Conservation (phyloP, 2,329 filamentous ascomycete genomes). For the Fusarium miscanthi region DNA sequence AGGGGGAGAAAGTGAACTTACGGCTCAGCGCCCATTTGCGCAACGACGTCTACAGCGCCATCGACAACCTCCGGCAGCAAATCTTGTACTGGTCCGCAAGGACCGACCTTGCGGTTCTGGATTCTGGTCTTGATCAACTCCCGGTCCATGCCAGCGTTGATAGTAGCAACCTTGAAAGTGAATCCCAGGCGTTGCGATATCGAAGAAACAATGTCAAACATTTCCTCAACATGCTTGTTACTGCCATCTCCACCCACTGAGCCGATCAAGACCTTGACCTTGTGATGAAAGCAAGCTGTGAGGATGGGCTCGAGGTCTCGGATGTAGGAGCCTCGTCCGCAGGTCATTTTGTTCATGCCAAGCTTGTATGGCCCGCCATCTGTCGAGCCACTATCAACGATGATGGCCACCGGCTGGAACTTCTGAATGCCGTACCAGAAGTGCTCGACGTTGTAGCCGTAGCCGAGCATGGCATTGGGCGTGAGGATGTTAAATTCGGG, state of each 20-base stretch:
- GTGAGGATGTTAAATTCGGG: constrained; percentile 43
- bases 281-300: constrained; percentile 38
- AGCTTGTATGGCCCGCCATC: constrained; percentile 51
- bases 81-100: constrained; percentile 51
- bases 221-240: constrained; percentile 54
- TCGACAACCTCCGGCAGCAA: constrained; percentile 38
- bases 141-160: constrained; percentile 49
- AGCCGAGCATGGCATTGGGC: constrained; percentile 49
- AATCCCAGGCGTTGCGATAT: constrained; percentile 46
- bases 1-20: constrained; percentile 8
- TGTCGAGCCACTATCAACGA: constrained; percentile 47
- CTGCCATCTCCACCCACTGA: constrained; percentile 56
- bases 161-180: constrained; percentile 47
- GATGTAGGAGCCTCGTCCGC: constrained; percentile 49
- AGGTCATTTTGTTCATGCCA: constrained; percentile 53
- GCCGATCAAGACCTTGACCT: constrained; percentile 46
- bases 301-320: constrained; percentile 52
- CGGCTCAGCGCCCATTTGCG: constrained; percentile 42
- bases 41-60: constrained; percentile 35
- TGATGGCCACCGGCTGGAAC: constrained; percentile 43
- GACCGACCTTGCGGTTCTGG: constrained; percentile 37
- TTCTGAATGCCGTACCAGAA: constrained; percentile 47
- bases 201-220: constrained; percentile 52
- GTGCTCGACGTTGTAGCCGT: constrained; percentile 45
- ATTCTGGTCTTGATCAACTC: constrained; percentile 46